Conservation (phyloP, 2,329 filamentous ascomycete genomes). For the Hypoxylon sp. region DNA sequence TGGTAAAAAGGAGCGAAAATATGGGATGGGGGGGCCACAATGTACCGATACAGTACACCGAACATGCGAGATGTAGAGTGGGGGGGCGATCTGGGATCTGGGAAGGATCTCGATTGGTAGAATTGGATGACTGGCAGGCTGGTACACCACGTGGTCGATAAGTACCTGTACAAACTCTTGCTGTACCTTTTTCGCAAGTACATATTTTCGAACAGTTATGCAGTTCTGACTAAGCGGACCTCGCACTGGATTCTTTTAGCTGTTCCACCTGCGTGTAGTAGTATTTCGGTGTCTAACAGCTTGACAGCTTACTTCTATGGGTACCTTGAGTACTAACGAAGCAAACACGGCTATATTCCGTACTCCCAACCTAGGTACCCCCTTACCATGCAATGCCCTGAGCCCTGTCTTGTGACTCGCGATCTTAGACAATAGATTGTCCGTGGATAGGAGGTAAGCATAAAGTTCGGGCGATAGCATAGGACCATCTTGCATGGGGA, state of each 20-base stretch:
- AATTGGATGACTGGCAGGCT: conserved; percentile 35
- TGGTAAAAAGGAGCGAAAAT: conserved; percentile 11
- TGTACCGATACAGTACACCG: conserved; percentile 33
- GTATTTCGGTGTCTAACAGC: neutral
- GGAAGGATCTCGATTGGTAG: conserved; percentile 46
- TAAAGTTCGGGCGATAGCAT: conserved; percentile 51
- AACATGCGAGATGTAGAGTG: conserved; percentile 39
- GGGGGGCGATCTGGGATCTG: conserved; percentile 44
- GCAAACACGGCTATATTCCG: neutral
- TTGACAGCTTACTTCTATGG: neutral
- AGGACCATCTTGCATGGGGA: conserved; percentile 41
- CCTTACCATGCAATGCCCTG: conserved; percentile 5
- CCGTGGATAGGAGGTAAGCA: conserved; percentile 15
- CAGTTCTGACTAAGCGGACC: conserved; percentile 23
- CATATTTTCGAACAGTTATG: conserved; percentile 3
- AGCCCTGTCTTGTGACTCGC: conserved; percentile 37
- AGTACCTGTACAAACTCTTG: conserved; percentile 26
- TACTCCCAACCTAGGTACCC: conserved; percentile 5
- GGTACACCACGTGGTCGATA: conserved; percentile 39
- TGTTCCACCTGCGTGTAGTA: neutral
- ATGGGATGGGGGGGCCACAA: conserved; percentile 1
- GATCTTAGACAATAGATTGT: conserved; percentile 42
- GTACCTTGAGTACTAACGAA: neutral
- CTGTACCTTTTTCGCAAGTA: neutral
- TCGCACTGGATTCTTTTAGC: neutral